phyloP scores from a whole-genome alignment of 768 basidiomycete genomes.

The Lactifluus echinatus region DNA sequence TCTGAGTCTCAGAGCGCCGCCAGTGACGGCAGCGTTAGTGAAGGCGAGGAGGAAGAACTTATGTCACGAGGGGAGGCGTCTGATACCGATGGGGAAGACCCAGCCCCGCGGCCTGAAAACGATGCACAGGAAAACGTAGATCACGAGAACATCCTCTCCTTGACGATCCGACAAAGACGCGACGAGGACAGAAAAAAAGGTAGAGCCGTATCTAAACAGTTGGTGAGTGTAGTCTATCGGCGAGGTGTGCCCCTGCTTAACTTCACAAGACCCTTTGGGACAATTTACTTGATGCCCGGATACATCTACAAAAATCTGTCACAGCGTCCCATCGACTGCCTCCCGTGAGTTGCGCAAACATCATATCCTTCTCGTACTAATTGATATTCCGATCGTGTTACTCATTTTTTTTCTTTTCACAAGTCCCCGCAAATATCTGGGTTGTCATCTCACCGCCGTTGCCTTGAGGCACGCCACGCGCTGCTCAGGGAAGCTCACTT shows the following conservation, averaged over 20 bases:
- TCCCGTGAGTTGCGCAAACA: slow-evolving; percentile 34
- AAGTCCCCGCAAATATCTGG: slow-evolving; percentile 29
- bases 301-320: slow-evolving; percentile 79
- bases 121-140: slow-evolving; percentile 12
- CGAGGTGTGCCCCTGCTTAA: neutral
- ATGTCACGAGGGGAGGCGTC: slow-evolving; percentile 20
- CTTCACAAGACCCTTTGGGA: slow-evolving; percentile 70
- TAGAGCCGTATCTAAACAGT: slow-evolving; percentile 71
- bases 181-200: slow-evolving; percentile 77
- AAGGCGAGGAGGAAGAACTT: slow-evolving; percentile 22
- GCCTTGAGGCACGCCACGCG: slow-evolving; percentile 37
- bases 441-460: slow-evolving; percentile 29
- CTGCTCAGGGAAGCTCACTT: slow-evolving; percentile 53
- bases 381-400: slow-evolving; percentile 23
- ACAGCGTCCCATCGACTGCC: slow-evolving; percentile 59
- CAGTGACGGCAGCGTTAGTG: slow-evolving; percentile 2
- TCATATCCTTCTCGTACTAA: neutral
- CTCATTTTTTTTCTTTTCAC: slow-evolving; percentile 23
- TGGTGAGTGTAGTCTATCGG: slow-evolving; percentile 41
- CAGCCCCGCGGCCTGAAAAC: neutral
- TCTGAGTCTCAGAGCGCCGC: neutral
- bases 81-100: slow-evolving; percentile 16
- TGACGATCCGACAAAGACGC: slow-evolving; percentile 47
- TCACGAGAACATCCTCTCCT: slow-evolving; percentile 38
- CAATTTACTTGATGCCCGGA: slow-evolving; percentile 79